phyloP scores from a whole-genome alignment of 108 stramenopile species.

The Cyclotella kingstonii region DNA sequence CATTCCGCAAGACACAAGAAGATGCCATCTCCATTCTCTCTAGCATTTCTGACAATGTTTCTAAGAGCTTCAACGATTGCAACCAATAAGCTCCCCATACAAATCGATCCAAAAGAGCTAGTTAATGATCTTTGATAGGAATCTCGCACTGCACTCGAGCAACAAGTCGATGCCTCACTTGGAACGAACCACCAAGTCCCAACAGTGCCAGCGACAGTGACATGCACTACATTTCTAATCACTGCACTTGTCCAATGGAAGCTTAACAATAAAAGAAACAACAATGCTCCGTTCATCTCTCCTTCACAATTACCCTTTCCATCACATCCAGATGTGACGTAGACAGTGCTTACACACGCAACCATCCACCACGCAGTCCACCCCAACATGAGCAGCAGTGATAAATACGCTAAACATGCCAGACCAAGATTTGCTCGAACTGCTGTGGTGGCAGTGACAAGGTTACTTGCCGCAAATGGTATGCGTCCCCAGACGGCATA shows the following conservation, averaged over 20 bases:
- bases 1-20: constrained; percentile 66
- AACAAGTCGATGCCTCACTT: constrained; percentile 52
- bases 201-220: constrained; percentile 79
- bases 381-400: constrained; percentile 47
- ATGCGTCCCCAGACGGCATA: constrained; percentile 69
- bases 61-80: constrained; percentile 71
- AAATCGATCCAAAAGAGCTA: constrained; percentile 77
- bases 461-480: constrained; percentile 77
- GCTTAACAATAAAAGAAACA: constrained; percentile 65
- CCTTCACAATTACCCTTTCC: constrained; percentile 51
- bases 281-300: constrained; percentile 19
- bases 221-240: constrained; percentile 79
- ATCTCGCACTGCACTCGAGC: constrained; percentile 58
- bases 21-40: constrained; percentile 44
- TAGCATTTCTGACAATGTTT: constrained; percentile 53
- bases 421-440: constrained; percentile 68
- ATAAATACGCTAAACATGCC: constrained; percentile 55
- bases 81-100: constrained; percentile 63
- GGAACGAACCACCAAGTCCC: constrained; percentile 81
- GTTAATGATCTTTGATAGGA: constrained; percentile 61
- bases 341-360: constrained; percentile 50
- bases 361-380: constrained; percentile 67
- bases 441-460: constrained; percentile 67
- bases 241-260: constrained; percentile 82
- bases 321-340: constrained; percentile 48